Conservation (phyloP, 495 filamentous ascomycete genomes). For the Podospora conica region DNA sequence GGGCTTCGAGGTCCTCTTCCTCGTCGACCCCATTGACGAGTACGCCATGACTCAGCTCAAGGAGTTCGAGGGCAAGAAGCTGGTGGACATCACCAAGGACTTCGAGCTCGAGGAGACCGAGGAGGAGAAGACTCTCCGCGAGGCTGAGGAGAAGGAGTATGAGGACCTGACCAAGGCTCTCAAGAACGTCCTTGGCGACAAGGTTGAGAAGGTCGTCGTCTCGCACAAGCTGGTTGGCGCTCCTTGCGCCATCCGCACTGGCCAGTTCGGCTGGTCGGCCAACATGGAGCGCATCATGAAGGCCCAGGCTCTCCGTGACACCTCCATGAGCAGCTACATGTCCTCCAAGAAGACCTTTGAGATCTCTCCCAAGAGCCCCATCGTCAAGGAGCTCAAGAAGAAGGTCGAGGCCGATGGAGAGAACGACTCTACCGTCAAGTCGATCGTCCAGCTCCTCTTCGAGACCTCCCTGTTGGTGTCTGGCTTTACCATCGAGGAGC, state of each 20-base stretch:
- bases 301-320: slow-evolving; percentile 98
- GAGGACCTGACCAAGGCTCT: slow-evolving; percentile 88
- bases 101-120: slow-evolving; percentile 99
- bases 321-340: slow-evolving; percentile 99
- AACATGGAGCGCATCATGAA: slow-evolving; percentile 99
- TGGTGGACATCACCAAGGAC: slow-evolving; percentile 99
- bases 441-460: slow-evolving; percentile 93
- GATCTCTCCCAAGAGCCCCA: slow-evolving; percentile 96
- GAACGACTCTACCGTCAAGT: slow-evolving; percentile 97
- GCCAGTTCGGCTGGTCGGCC: slow-evolving; percentile 99
- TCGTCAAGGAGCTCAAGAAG: slow-evolving; percentile 97
- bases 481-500: slow-evolving; percentile 99
- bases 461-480: slow-evolving; percentile 98
- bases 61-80: slow-evolving; percentile 99
- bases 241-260: slow-evolving; percentile 97
- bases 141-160: slow-evolving; percentile 96
- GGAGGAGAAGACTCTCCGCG: slow-evolving; percentile 96
- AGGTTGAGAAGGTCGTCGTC: slow-evolving; percentile 99
- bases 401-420: slow-evolving; percentile 97
- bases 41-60: slow-evolving; percentile 99
- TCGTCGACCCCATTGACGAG: slow-evolving; percentile 99
- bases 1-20: slow-evolving; percentile 99
- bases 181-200: slow-evolving; percentile 98
- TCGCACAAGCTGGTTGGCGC: slow-evolving; percentile 94
- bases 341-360: slow-evolving; percentile 99